Base-by-base conservation (phyloP, 805 yeast genomes). In the Pichia heedii region DNA sequence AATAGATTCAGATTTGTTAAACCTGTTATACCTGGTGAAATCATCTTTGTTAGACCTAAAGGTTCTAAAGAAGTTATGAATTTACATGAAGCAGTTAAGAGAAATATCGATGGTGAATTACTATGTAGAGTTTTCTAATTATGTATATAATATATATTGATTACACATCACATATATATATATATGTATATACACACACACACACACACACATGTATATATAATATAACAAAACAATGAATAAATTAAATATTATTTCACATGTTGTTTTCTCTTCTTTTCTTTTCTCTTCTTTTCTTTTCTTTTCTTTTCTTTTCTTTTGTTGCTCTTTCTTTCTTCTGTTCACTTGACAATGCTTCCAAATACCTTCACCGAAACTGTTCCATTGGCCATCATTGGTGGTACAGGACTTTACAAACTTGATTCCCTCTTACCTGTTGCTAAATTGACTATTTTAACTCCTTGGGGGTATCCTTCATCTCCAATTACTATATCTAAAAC, bases 401-500 rank as follows among this genome's bases (percentile, higher is more conserved):
- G 98, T 34, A 93, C 98, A 5, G 99, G 99, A n/a, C 74, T 93
- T 26, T 93, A 93, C 69, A 84, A 85, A 46, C 70, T 93, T 45
- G 85, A 82, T 34, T 79, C 85, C 45, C 70, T 93, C 44, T 74
- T 80, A 39, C 94, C 95, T 4, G 95, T 90, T 37, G 96, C 96
- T 15, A 70, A 81, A 53, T 66, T 93, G 35, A 77, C 86, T 15
- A 66, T 88, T 46, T 74, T 83, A 18, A 93, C 99, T 4, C 99
- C 99, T 20, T 93, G 97, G 97, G 99, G 98, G 11, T 75, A 73
- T 52, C 96, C 99, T 20, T 88, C 97, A 5, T 82, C 95, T 13
- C 89, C 96, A 33, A 84, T 93, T 58, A 89, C 96, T 39, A 79
- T 93, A 48, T 82, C 95, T n/a, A 78, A 73, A 51, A 85, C 95